Percentiles rank a stretch among this genome's conserved stretches.
phyloP scores from a whole-genome alignment of 2,329 filamentous ascomycete species.

The Colletotrichum eleusines region DNA sequence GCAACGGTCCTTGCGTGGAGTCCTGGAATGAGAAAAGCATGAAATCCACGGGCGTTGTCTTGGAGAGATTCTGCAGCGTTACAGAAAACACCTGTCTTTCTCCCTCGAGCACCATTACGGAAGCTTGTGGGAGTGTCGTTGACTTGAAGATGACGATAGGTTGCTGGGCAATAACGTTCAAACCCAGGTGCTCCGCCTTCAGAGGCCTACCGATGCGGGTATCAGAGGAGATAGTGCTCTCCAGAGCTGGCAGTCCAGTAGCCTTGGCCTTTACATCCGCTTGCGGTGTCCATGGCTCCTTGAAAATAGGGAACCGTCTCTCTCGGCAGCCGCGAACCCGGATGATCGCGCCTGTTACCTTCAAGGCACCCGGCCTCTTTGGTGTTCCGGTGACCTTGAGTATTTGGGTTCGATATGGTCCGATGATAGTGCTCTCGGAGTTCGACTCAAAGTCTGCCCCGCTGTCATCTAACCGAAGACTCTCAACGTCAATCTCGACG shows the following conservation, averaged over 20 bases:
- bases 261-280: slow-evolving; percentile 80
- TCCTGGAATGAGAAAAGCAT: slow-evolving; percentile 91
- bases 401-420: slow-evolving; percentile 85
- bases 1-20: slow-evolving; percentile 83
- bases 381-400: slow-evolving; percentile 79
- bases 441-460: slow-evolving; percentile 79
- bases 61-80: slow-evolving; percentile 82
- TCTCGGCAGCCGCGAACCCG: slow-evolving; percentile 86
- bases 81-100: slow-evolving; percentile 83
- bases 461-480: slow-evolving; percentile 78
- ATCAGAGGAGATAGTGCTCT: slow-evolving; percentile 56
- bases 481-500: slow-evolving; percentile 90
- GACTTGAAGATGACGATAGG: slow-evolving; percentile 82
- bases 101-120: slow-evolving; percentile 93
- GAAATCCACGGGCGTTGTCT: slow-evolving; percentile 80
- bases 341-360: slow-evolving; percentile 81
- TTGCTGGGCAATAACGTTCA: slow-evolving; percentile 84
- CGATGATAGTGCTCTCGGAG: slow-evolving; percentile 75
- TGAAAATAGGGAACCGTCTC: slow-evolving; percentile 86
- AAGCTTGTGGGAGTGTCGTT: slow-evolving; percentile 83
- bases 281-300: slow-evolving; percentile 78
- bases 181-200: slow-evolving; percentile 65
- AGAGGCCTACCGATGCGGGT: slow-evolving; percentile 55
- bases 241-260: slow-evolving; percentile 73
- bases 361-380: slow-evolving; percentile 74